Evolutionary conservation across 2,329 filamentous ascomycete genomes (phyloP).

Genomic region (Endoconidiophora polonica): DNA sequence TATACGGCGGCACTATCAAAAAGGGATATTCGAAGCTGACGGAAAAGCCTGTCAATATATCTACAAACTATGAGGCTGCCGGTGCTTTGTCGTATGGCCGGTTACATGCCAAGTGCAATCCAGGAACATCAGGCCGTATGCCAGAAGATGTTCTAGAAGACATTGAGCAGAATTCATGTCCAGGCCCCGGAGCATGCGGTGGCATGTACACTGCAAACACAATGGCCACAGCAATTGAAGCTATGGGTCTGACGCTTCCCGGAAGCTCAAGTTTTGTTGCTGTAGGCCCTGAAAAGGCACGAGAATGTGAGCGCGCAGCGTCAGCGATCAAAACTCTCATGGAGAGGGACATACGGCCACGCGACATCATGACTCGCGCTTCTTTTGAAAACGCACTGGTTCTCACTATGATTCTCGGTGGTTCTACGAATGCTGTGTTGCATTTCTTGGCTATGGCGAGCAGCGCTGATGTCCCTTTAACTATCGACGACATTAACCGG

Average conservation of each 20-base stretch:
- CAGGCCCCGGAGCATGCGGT: slow-evolving; percentile 49
- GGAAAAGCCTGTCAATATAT: slow-evolving; percentile 69
- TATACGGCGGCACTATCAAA: slow-evolving; percentile 83
- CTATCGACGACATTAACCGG: slow-evolving; percentile 67
- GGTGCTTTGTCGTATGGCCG: slow-evolving; percentile 68
- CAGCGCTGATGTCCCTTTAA: slow-evolving; percentile 60
- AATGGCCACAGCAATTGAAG: slow-evolving; percentile 81
- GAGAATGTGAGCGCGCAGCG: slow-evolving; percentile 70
- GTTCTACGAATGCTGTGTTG: slow-evolving; percentile 75
- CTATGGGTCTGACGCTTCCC: slow-evolving; percentile 67
- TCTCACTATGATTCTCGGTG: slow-evolving; percentile 82
- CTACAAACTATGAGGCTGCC: slow-evolving; percentile 72
- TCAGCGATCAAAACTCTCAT: slow-evolving; percentile 65
- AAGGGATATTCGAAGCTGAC: slow-evolving; percentile 69
- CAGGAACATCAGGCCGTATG: slow-evolving; percentile 45
- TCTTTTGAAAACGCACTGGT: slow-evolving; percentile 81
- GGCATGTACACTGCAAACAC: slow-evolving; percentile 93
- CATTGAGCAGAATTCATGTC: slow-evolving; percentile 61
- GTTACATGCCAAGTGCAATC: slow-evolving; percentile 50
- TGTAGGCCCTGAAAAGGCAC: slow-evolving; percentile 63
- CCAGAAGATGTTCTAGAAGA: slow-evolving; percentile 71
- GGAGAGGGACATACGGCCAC: slow-evolving; percentile 66
- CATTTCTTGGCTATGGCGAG: slow-evolving; percentile 85
- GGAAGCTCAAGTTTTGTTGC: slow-evolving; percentile 76
- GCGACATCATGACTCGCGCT: slow-evolving; percentile 61